phyloP scores from a whole-genome alignment of 2,329 filamentous ascomycete species.

The Aspergillus aculeatinus region DNA sequence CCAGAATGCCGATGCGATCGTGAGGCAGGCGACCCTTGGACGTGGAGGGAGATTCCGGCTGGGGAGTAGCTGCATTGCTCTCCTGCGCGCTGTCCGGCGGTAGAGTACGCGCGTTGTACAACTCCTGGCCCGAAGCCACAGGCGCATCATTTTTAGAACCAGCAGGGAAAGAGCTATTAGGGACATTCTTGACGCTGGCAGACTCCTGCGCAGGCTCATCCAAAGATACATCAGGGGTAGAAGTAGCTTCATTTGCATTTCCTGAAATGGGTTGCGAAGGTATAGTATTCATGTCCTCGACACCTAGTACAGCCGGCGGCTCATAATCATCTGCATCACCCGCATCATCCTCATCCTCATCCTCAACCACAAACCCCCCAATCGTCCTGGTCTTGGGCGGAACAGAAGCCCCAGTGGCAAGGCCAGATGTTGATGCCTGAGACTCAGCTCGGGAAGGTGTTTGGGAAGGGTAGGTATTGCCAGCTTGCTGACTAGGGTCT shows the following conservation, averaged over 20 bases:
- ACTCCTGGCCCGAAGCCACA: slow-evolving; percentile 36
- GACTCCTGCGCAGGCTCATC: slow-evolving; percentile 56
- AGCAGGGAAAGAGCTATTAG: slow-evolving; percentile 52
- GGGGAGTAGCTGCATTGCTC: slow-evolving; percentile 39
- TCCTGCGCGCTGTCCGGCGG: slow-evolving; percentile 34
- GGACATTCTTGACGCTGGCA: slow-evolving; percentile 48
- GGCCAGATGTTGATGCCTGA: slow-evolving; percentile 33
- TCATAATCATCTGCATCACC: slow-evolving; percentile 54
- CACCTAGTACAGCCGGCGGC: slow-evolving; percentile 51
- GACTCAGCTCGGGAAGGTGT: slow-evolving; percentile 37
- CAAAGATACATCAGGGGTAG: slow-evolving; percentile 61
- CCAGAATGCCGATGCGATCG: slow-evolving; percentile 75
- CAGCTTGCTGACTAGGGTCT: slow-evolving; percentile 30
- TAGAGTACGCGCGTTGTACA: slow-evolving; percentile 37
- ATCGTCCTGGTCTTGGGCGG: slow-evolving; percentile 52
- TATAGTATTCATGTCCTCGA: slow-evolving; percentile 50
- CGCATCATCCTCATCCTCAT: slow-evolving; percentile 58
- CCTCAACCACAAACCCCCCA: slow-evolving; percentile 64
- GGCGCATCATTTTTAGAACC: slow-evolving; percentile 44
- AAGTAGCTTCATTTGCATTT: slow-evolving; percentile 56
- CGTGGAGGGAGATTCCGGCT: slow-evolving; percentile 46
- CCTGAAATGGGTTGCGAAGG: slow-evolving; percentile 56
- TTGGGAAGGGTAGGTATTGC: slow-evolving; percentile 31
- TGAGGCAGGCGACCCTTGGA: slow-evolving; percentile 61
- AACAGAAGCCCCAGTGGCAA: slow-evolving; percentile 32